Base-by-base conservation (phyloP, 148 eudicot genomes). In the Cornus kousa region DNA sequence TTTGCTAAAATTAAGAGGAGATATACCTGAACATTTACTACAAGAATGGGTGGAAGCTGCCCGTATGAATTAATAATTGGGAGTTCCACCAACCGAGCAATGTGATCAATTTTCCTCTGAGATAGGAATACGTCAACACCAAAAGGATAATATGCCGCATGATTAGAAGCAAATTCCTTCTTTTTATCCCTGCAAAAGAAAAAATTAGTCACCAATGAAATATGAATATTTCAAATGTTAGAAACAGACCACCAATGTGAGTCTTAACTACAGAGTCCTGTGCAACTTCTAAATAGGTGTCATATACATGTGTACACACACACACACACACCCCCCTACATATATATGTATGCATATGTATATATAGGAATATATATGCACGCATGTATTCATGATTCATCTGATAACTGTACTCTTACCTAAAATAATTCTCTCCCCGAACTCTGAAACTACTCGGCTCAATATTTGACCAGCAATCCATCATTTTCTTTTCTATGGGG, bases 21-120 rank as follows among this genome's bases (percentile, higher is more conserved):
- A 50, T 32, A 35, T 87, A 94, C 99, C 97, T 97, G 99, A 81
- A 87, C 91, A 87, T 97, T 97, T 67, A 97, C 97, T 62, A 97
- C 89, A 62, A 97, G 99, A 79, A 97, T 86, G n/a, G 98, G 86
- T 53, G 99, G 99, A 77, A 97, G 86, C 67, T 83, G 85, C 20
- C 83, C 90, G 28, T 85, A 79, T n/a, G 95, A 83, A 84, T 80
- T 88, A 73, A 86, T 33, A 57, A 70, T 32, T 40, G 94, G 98
- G 66, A 97, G 97, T 75, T 90, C 89, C 68, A 97, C 95, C 79
- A 83, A 90, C 59, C 90, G 91, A 89, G 99, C 97, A 82, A 97
- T 86, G 75, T 97, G 99, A 81, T 97, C 86, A 79, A 97, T 87
- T 91, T 97, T 97, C 67, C 89, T 85, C 2, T 87, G 94, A 81